phyloP scores from a whole-genome alignment of 768 basidiomycete species.

The Russula foetens region DNA sequence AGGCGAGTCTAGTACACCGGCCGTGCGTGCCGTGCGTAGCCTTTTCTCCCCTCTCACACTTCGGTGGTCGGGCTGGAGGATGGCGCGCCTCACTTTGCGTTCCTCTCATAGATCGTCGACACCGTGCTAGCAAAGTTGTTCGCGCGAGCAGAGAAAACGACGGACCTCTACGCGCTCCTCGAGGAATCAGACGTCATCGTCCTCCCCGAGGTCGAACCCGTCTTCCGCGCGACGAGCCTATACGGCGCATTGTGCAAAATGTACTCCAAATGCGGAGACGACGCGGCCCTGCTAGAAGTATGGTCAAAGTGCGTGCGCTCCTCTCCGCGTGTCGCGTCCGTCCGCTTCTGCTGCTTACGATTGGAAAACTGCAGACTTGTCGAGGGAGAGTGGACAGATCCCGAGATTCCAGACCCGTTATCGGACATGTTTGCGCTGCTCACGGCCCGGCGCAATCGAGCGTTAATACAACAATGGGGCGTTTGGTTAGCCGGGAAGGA shows the following conservation, averaged over 20 bases:
- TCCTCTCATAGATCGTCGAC: conserved; percentile 56
- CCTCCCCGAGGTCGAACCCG: conserved; percentile 53
- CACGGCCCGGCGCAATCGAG: conserved; percentile 47
- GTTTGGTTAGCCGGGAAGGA: conserved; percentile 72
- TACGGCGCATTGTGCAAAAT: conserved; percentile 56
- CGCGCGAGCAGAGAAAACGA: conserved; percentile 48
- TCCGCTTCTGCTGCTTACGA: background rate
- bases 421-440: conserved; percentile 52
- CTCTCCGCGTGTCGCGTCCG: background rate
- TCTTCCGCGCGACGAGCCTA: conserved; percentile 42
- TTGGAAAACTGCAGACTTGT: conserved; percentile 41
- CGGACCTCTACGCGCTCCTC: conserved; percentile 54
- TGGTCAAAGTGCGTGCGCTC: conserved; percentile 52
- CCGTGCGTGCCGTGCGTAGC: conserved; percentile 20
- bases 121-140: conserved; percentile 74
- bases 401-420: conserved; percentile 55
- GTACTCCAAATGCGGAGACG: conserved; percentile 48
- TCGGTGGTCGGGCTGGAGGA: background rate
- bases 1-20: conserved; percentile 28
- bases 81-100: background rate
- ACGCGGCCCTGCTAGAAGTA: conserved; percentile 53
- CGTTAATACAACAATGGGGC: conserved; percentile 64
- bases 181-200: conserved; percentile 44
- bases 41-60: background rate
- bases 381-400: conserved; percentile 57